Evolutionary conservation across 2,329 filamentous ascomycete species (phyloP), one percentile per base, ranked within the genome.

Genomic region (Alternaria panax): DNA sequence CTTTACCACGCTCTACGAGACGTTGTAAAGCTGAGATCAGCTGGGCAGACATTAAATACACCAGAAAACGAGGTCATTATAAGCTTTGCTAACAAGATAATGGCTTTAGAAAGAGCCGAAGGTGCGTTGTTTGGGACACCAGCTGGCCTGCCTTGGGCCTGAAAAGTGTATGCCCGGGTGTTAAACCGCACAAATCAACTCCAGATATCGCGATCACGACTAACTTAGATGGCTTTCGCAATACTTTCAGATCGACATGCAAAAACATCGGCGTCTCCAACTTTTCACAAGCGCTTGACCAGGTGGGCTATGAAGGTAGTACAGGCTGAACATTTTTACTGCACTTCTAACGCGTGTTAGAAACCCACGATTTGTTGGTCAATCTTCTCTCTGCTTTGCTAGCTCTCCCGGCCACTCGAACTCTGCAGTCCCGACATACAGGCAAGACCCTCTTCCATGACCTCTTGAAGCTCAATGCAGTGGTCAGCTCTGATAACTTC

Each of bases 201-300:
- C n/a, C n/a, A n/a, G n/a, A n/a, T n/a, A n/a, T n/a, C n/a, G n/a
- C n/a, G n/a, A n/a, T n/a, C n/a, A n/a, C n/a, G n/a, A n/a, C n/a
- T n/a, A n/a, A n/a, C n/a, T n/a, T 64, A 40, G 40, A 64, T 57
- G 20, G 32, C 43, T 60, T 62, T 62, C 50, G 59, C 48, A 36
- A 50, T 16, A 27, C 47, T 54, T 60, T 40, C 14, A 62, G 51
- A 34, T 53, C 40, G 5, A 57, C 30, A 41, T 43, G 7, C 20
- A 24, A 51, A 22, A 7, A 24, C n/a, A 14, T 40, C 1, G 28
- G 18, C 41, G 8, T 38, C 32, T 14, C 41, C n/a, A 41, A 27
- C 18, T 28, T 22, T 22, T 46, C 22, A 9, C 9, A 38, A 46
- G 41, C 30, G 18, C 41, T 53, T 45, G 30, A 45, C n/a, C 18